Evolutionary conservation across 192 early-diverging fungal species (phyloP).

Genomic region (Dimargaris cristalligena): DNA sequence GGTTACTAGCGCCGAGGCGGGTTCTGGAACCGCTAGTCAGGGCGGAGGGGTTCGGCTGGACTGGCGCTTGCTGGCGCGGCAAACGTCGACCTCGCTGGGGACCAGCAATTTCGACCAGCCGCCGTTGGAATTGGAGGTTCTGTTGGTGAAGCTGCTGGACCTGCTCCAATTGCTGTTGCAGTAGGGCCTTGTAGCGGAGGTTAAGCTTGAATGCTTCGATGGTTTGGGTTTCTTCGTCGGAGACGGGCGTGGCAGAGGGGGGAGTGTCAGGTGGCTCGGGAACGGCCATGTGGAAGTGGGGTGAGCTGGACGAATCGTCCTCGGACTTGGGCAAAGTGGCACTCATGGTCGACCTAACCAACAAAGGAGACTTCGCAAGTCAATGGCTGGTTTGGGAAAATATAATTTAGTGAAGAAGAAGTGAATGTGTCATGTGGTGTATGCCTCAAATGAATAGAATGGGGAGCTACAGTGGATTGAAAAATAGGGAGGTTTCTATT

Average conservation of each 20-base stretch:
- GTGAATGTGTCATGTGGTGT: no score
- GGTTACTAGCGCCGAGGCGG: constrained; percentile 5
- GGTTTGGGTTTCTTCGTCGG: constrained; percentile 20
- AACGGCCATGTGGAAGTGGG: no score
- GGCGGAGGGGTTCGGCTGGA: neutral
- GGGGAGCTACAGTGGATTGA: no score
- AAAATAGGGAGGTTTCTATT: no score
- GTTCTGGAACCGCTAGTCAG: neutral
- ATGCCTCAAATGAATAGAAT: no score
- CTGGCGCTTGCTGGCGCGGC: constrained; percentile 20
- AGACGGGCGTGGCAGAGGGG: constrained; percentile 12
- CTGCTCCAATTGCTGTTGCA: constrained; percentile 23
- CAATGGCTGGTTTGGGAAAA: no score
- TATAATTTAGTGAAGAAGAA: no score
- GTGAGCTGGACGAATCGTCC: no score
- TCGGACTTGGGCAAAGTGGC: no score
- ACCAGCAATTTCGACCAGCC: constrained; percentile 22
- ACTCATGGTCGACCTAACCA: no score
- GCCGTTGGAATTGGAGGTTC: constrained; percentile 26
- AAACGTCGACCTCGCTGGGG: constrained; percentile 20
- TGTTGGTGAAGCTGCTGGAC: constrained; percentile 28
- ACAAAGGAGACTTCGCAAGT: no score
- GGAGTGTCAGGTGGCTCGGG: neutral
- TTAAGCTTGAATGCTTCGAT: constrained; percentile 30
- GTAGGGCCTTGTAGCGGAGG: constrained; percentile 24